Evolutionary conservation across 176 grass and related monocot species (phyloP).

Genomic region (Hordeum vulgare): MorexV3_pseudomolecules_assembly NC_058521.1:568242664-568243163

Average conservation of each 20-base stretch:
- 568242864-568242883: no score
- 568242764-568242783: constrained; percentile 70
- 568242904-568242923: not conserved
- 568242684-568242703: constrained; percentile 36
- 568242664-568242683: not conserved
- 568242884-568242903: no score
- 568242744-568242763: constrained; percentile 82
- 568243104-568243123: constrained; percentile 47
- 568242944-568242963: constrained; percentile 58
- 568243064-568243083: constrained; percentile 33
- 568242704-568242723: constrained; percentile 49
- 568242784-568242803: constrained; percentile 54
- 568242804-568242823: not conserved
- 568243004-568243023: not conserved
- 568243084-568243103: constrained; percentile 57
- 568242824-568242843: not conserved
- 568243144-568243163: constrained; percentile 71
- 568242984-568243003: constrained; percentile 46
- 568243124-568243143: constrained; percentile 63
- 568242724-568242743: constrained; percentile 50
- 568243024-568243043: not conserved
- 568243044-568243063: not conserved
- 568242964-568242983: constrained; percentile 90
- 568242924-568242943: constrained; percentile 68
- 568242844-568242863: no score